Evolutionary conservation across 2,329 filamentous ascomycete species (phyloP).

Genomic region (Ceratocystis huliohia): DNA sequence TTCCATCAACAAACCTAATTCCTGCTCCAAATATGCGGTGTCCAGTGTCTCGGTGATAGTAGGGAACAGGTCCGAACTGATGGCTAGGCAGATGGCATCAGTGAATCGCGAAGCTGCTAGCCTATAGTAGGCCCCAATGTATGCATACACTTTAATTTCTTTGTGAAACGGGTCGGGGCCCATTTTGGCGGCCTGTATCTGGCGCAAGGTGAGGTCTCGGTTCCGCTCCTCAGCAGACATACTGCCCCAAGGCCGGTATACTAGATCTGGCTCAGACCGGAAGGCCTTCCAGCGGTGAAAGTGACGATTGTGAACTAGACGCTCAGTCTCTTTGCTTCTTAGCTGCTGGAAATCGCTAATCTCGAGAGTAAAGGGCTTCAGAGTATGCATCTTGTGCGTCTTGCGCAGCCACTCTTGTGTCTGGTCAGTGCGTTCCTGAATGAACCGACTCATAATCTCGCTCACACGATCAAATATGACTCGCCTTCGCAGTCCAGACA

Average conservation of each 20-base stretch:
- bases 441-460: conserved; percentile 34
- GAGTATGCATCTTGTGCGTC: conserved; percentile 41
- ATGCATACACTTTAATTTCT: conserved; percentile 50
- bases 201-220: conserved; percentile 34
- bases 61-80: conserved; percentile 39
- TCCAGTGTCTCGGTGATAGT: conserved; percentile 28
- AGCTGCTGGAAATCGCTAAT: conserved; percentile 36
- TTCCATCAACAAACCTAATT: conserved; percentile 31
- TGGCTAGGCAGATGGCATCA: conserved; percentile 39
- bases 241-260: conserved; percentile 31
- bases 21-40: conserved; percentile 31
- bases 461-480: conserved; percentile 39
- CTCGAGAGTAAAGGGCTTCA: conserved; percentile 47
- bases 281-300: conserved; percentile 37
- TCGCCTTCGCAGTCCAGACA: conserved; percentile 36
- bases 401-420: conserved; percentile 32
- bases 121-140: conserved; percentile 56
- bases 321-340: conserved; percentile 34
- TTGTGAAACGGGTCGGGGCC: conserved; percentile 44
- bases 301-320: conserved; percentile 38
- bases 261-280: conserved; percentile 23
- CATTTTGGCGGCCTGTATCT: conserved; percentile 36
- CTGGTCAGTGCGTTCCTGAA: conserved; percentile 30
- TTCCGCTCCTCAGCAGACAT: conserved; percentile 38
- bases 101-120: conserved; percentile 52